Base-by-base conservation (phyloP, 1,284 basidiomycete genomes). In the Takashimella tepidaria region DNA sequence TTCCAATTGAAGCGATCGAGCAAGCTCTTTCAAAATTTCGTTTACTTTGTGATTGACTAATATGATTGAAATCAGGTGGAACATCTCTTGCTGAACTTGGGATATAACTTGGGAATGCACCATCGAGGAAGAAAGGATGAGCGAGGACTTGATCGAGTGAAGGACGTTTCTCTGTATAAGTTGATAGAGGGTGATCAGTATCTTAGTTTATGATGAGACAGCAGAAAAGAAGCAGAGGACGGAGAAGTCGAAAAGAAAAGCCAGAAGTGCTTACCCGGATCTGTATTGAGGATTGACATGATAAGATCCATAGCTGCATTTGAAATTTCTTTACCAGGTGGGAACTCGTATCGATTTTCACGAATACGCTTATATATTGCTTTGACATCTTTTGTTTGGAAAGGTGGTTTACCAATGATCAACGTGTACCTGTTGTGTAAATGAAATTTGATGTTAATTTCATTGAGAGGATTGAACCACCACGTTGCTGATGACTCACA, bases 361-460 rank as follows among this genome's bases (percentile, higher is more conserved):
- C 88, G 86, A 73, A 98, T 98, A 53, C 92, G 88, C 85, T 89
- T 86, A 76, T 96, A 93, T 57, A 96, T 96, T 8, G 84, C 85
- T 75, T 96, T 93, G 66, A 98, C 92, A 50, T 97, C 92, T 73
- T 93, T 92, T 8, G 92, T 98, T 74, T 98, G 93, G 80, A 98
- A 98, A 0, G 95, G 95, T 1, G 96, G 95, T 43, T 88, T 85
- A 26, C 95, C 96, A 24, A 98, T 82, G 26, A 97, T 79, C 48
- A 98, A 84, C 0, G 96, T 98, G 72, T 98, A 98, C 24, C 76
- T 78, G 45, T 0, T 12, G 26, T 53, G 27, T 55, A n/a, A n/a
- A n/a, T n/a, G n/a, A n/a, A n/a, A n/a, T n/a, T n/a, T n/a, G n/a
- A n/a, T n/a, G n/a, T n/a, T n/a, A n/a, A n/a, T n/a, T n/a, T n/a